These are phyloP conservation scores for Spinellus fusiger DNA, from an alignment of 192 early-diverging fungal species.

Conservation along the genomic window DNA sequence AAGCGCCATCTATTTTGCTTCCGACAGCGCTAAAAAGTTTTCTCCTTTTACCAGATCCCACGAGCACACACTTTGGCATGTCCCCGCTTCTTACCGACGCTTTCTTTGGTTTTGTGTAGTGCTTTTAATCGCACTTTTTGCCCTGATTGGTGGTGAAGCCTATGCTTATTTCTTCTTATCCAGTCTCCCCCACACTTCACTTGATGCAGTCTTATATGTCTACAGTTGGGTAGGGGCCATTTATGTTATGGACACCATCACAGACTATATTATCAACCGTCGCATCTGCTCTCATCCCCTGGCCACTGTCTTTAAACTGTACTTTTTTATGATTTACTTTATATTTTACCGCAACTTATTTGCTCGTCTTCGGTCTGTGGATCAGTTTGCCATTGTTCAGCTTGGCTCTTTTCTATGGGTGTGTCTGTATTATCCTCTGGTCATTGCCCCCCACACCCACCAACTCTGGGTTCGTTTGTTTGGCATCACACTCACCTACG, in stretches of 20 bases:
- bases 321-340: conserved; percentile 78
- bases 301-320: conserved; percentile 64
- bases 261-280: conserved; percentile 59
- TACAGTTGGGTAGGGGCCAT: conserved; percentile 69
- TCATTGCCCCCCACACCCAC: conserved; percentile 59
- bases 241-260: conserved; percentile 58
- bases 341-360: conserved; percentile 78
- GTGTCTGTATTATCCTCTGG: conserved; percentile 66
- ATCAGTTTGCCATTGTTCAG: conserved; percentile 63
- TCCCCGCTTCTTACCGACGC: conserved; percentile 63
- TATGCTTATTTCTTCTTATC: conserved; percentile 59
- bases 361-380: conserved; percentile 59
- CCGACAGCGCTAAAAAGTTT: conserved; percentile 4
- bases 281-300: conserved; percentile 63
- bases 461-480: conserved; percentile 40
- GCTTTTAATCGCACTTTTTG: conserved; percentile 60
- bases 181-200: conserved; percentile 48
- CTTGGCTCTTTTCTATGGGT: conserved; percentile 68
- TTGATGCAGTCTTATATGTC: conserved; percentile 63
- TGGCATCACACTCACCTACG: conserved; percentile 56
- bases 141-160: conserved; percentile 61
- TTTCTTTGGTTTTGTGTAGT: conserved; percentile 75
- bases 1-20: conserved; percentile 32
- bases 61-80: conserved; percentile 57
- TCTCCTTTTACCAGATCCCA: conserved; percentile 30